Evolutionary conservation across 2,329 filamentous ascomycete genomes (phyloP).

Genomic region (Ascochyta fabae): DNA sequence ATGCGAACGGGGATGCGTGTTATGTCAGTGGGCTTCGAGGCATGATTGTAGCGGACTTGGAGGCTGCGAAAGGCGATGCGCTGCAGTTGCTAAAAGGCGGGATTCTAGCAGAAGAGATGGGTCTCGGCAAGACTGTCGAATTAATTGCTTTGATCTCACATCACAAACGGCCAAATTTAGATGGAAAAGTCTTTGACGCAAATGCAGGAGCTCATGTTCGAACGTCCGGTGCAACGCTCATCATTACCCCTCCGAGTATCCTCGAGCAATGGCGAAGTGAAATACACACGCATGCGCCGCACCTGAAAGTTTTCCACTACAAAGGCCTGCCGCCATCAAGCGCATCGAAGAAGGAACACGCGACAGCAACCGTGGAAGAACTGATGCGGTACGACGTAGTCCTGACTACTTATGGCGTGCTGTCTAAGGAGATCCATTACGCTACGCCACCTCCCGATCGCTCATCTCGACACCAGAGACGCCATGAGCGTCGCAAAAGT

Average conservation of each 20-base stretch:
- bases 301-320: constrained; percentile 63
- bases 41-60: constrained; percentile 60
- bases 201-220: constrained; percentile 55
- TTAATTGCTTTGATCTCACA: constrained; percentile 73
- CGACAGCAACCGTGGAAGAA: constrained; percentile 53
- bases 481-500: constrained; percentile 71
- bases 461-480: constrained; percentile 68
- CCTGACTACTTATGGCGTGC: constrained; percentile 69
- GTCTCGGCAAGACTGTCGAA: constrained; percentile 80
- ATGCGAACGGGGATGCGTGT: constrained; percentile 56
- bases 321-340: constrained; percentile 54
- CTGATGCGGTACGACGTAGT: constrained; percentile 63
- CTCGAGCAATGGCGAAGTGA: constrained; percentile 69
- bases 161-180: constrained; percentile 55
- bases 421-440: constrained; percentile 83
- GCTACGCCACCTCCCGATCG: constrained; percentile 74
- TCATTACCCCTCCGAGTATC: constrained; percentile 67
- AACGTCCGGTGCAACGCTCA: constrained; percentile 64
- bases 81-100: constrained; percentile 60
- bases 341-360: constrained; percentile 39
- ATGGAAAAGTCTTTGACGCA: constrained; percentile 43
- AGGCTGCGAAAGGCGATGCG: constrained; percentile 50
- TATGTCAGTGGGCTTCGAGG: constrained; percentile 70
- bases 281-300: constrained; percentile 63
- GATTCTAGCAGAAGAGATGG: constrained; percentile 82